These are phyloP conservation scores for Monosporascus sp. DNA, from an alignment of 2,329 filamentous ascomycete genomes.

Conservation along the genomic window DNA sequence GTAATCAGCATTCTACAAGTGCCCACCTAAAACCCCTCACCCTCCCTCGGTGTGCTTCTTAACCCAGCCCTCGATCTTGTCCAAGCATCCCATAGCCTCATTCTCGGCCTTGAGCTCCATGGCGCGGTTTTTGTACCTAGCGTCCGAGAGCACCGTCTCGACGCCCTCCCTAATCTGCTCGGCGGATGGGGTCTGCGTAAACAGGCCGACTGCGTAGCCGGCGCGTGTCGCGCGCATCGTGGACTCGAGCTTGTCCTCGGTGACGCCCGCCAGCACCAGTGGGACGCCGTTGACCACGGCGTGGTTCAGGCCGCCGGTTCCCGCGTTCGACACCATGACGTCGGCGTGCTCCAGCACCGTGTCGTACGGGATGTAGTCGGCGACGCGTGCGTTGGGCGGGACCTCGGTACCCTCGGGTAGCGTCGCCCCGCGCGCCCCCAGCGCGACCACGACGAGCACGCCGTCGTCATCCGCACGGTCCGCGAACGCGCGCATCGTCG, in stretches of 20 bases:
- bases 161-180: slow-evolving; percentile 7
- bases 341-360: slow-evolving; percentile 35
- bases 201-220: slow-evolving; percentile 41
- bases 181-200: slow-evolving; percentile 24
- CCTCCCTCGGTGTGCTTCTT: slow-evolving; percentile 21
- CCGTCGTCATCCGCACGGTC: slow-evolving; percentile 32
- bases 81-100: slow-evolving; percentile 17
- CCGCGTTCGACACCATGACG: slow-evolving; percentile 14
- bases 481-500: slow-evolving; percentile 38
- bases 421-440: slow-evolving; percentile 22
- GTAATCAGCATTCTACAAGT: too few relatives aligned
- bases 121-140: slow-evolving; percentile 8
- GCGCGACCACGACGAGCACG: slow-evolving; percentile 30
- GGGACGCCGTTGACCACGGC: slow-evolving; percentile 10
- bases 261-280: slow-evolving; percentile 9
- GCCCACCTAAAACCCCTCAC: too few relatives aligned
- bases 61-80: slow-evolving; percentile 14
- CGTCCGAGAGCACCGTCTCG: slow-evolving; percentile 5
- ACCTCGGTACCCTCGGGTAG: slow-evolving; percentile 15
- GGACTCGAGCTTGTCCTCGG: slow-evolving; percentile 28
- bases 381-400: slow-evolving; percentile 35
- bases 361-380: slow-evolving; percentile 46
- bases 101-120: slow-evolving; percentile 29
- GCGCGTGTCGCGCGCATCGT: slow-evolving; percentile 35
- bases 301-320: slow-evolving; percentile 32